Percentiles rank a stretch among this genome's conserved stretches.
These are phyloP conservation scores for Chaetomiaceae sp. DNA, from an alignment of 2,329 filamentous ascomycete species.

Conservation along the genomic window DNA sequence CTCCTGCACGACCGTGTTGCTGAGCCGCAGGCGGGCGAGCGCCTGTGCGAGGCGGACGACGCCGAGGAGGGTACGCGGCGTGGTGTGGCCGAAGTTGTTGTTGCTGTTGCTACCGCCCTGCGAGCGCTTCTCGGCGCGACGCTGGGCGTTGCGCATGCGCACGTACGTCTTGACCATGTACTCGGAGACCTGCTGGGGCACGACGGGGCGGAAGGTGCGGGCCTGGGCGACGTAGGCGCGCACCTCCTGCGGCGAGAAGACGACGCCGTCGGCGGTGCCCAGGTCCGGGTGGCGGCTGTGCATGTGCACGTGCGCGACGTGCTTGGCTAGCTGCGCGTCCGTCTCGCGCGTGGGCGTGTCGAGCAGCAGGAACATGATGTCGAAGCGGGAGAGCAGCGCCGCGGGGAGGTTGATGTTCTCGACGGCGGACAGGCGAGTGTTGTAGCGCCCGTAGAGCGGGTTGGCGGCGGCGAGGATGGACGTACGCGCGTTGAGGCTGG, in stretches of 20 bases:
- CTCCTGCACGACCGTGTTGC: conserved; percentile 74
- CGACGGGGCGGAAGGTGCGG: conserved; percentile 77
- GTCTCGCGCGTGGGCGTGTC: conserved; percentile 86
- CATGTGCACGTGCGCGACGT: conserved; percentile 97
- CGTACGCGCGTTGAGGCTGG: conserved; percentile 87
- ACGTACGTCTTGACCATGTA: conserved; percentile 98
- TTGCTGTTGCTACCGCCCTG: no score
- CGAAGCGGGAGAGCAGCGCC: conserved; percentile 91
- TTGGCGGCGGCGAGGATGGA: conserved; percentile 95
- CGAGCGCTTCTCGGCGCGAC: conserved; percentile 72
- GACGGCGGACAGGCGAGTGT: conserved; percentile 91
- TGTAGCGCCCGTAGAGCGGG: conserved; percentile 95
- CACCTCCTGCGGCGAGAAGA: conserved; percentile 89
- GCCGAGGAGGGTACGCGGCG: conserved; percentile 86
- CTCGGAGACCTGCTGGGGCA: conserved; percentile 80
- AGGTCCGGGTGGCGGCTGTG: conserved; percentile 85
- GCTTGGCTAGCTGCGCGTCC: conserved; percentile 88
- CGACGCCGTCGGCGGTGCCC: conserved; percentile 46
- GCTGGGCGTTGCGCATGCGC: conserved; percentile 84
- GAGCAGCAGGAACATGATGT: conserved; percentile 92
- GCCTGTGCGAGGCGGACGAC: conserved; percentile 91
- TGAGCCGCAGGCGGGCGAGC: conserved; percentile 85
- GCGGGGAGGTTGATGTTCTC: conserved; percentile 99
- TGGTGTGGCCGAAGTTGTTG: conserved; percentile 90
- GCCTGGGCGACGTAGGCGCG: conserved; percentile 94